Percentiles rank a stretch among this genome's conserved stretches.
Conservation (phyloP, 805 yeast species). For the Monosporozyma solicola region DNA sequence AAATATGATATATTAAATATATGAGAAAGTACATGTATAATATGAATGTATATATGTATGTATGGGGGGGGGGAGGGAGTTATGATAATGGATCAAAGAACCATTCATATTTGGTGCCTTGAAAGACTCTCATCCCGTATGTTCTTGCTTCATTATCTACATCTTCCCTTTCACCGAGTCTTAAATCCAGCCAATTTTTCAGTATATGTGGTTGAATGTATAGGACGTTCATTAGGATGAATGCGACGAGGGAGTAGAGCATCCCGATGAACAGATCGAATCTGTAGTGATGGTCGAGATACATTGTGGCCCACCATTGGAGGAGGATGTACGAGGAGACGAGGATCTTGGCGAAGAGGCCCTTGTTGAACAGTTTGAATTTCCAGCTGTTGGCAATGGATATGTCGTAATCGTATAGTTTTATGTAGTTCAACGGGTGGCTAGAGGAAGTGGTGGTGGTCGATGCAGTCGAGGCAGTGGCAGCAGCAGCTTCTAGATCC, state of each 20-base stretch:
- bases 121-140: slow-evolving; percentile 59
- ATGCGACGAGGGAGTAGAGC: slow-evolving; percentile 40
- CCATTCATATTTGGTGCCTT: slow-evolving; percentile 38
- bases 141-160: slow-evolving; percentile 38
- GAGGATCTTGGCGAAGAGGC: slow-evolving; percentile 24
- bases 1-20: background rate
- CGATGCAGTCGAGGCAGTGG: too few relatives aligned
- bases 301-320: slow-evolving; percentile 73
- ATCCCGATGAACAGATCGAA: slow-evolving; percentile 51
- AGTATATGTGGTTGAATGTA: slow-evolving; percentile 31
- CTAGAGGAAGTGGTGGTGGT: background rate
- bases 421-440: slow-evolving; percentile 2
- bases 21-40: background rate
- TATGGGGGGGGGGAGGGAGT: background rate
- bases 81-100: slow-evolving; percentile 47
- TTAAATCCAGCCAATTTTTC: slow-evolving; percentile 23
- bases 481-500: background rate
- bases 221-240: slow-evolving; percentile 33
- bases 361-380: slow-evolving; percentile 18
- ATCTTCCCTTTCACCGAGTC: slow-evolving; percentile 32
- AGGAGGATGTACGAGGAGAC: slow-evolving; percentile 39
- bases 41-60: background rate
- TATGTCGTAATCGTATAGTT: slow-evolving; percentile 11
- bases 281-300: slow-evolving; percentile 65
- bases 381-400: slow-evolving; percentile 12